phyloP scores from a whole-genome alignment of 2,329 filamentous ascomycete species.

The Penicillium glabrum region DNA sequence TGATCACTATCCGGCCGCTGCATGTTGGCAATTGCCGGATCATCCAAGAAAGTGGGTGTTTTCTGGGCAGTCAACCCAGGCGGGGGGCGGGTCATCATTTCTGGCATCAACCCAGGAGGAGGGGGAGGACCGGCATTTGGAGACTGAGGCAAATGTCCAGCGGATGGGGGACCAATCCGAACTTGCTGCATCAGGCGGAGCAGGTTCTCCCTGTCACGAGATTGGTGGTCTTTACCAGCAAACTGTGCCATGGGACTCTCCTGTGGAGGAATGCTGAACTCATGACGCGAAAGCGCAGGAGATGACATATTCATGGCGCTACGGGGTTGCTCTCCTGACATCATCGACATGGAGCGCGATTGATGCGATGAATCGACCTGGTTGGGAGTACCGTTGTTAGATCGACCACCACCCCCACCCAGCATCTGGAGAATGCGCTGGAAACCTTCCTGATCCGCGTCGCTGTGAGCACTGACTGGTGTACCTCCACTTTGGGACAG shows the following conservation, averaged over 20 bases:
- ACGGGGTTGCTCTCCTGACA: slow-evolving; percentile 31
- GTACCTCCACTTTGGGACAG: slow-evolving; percentile 11
- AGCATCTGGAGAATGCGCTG: slow-evolving; percentile 80
- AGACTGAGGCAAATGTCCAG: slow-evolving; percentile 29
- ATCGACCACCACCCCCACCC: slow-evolving; percentile 58
- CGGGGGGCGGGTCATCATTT: slow-evolving; percentile 34
- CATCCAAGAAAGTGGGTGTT: slow-evolving; percentile 41
- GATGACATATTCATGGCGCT: slow-evolving; percentile 29
- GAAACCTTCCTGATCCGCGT: slow-evolving; percentile 82
- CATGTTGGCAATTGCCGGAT: slow-evolving; percentile 45
- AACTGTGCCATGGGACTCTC: slow-evolving; percentile 30
- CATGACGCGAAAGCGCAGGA: slow-evolving; percentile 31
- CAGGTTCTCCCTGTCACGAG: slow-evolving; percentile 75
- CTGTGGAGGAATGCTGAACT: slow-evolving; percentile 31
- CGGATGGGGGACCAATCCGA: slow-evolving; percentile 31
- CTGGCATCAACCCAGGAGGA: slow-evolving; percentile 37
- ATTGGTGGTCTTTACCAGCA: slow-evolving; percentile 42
- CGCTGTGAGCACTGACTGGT: slow-evolving; percentile 44
- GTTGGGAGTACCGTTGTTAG: slow-evolving; percentile 47
- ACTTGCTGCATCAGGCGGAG: slow-evolving; percentile 77
- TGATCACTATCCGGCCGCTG: slow-evolving; percentile 39
- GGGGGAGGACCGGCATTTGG: slow-evolving; percentile 30
- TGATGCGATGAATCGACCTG: slow-evolving; percentile 33
- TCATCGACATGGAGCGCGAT: slow-evolving; percentile 29
- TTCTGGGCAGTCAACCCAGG: slow-evolving; percentile 38